These are phyloP conservation scores for Leccinum griseonigrum DNA, from an alignment of 1,284 basidiomycete genomes.

Conservation along the genomic window DNA sequence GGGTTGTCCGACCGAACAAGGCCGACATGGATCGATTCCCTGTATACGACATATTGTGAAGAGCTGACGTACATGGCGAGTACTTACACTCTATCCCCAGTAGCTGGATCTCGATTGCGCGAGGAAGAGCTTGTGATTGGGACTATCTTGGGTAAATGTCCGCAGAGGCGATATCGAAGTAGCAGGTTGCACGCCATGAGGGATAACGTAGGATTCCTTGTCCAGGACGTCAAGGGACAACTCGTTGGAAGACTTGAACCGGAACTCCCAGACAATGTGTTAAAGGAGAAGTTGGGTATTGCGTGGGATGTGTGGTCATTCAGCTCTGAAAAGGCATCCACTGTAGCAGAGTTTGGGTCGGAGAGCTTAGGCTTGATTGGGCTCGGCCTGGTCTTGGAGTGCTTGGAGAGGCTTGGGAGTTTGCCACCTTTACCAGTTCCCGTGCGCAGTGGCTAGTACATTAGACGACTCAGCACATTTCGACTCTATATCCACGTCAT, in stretches of 20 bases:
- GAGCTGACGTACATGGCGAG: constrained; percentile 67
- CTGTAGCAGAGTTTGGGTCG: constrained; percentile 44
- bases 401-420: constrained; percentile 45
- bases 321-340: constrained; percentile 37
- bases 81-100: constrained; percentile 65
- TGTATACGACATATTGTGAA: constrained; percentile 55
- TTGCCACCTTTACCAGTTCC: constrained; percentile 11
- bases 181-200: constrained; percentile 64
- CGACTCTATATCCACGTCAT: not conserved
- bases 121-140: constrained; percentile 76
- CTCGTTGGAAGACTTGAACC: constrained; percentile 37
- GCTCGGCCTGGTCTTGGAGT: constrained; percentile 57
- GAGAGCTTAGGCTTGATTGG: constrained; percentile 69
- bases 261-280: constrained; percentile 25
- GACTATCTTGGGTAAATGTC: constrained; percentile 65
- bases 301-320: constrained; percentile 67
- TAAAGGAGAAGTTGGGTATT: constrained; percentile 44
- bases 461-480: not conserved
- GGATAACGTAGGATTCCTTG: constrained; percentile 52
- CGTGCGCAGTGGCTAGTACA: constrained; percentile 1
- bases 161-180: constrained; percentile 56
- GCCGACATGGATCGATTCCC: constrained; percentile 33
- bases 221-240: constrained; percentile 48
- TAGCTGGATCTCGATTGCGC: constrained; percentile 50
- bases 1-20: constrained; percentile 31